Conservation (phyloP, 1,139 yeast species). For the Saccharomyces hybrid region DNA sequence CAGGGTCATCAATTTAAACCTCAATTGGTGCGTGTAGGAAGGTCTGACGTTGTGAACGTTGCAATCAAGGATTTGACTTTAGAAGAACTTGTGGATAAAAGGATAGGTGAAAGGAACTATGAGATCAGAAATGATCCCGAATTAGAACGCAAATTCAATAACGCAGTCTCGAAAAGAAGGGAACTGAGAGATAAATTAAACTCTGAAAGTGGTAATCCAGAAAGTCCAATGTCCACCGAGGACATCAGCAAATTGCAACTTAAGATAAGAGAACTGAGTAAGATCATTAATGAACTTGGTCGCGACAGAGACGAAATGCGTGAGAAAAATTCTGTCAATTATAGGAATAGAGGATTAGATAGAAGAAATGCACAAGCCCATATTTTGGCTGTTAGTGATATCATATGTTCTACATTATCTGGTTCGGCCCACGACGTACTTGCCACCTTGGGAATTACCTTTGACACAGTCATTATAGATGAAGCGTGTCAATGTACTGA, state of each 20-base stretch:
- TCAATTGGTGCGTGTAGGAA: slow-evolving; percentile 75
- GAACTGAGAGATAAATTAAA: slow-evolving; percentile 22
- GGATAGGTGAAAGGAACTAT: slow-evolving; percentile 41
- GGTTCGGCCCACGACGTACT: slow-evolving; percentile 91
- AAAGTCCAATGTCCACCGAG: slow-evolving; percentile 25
- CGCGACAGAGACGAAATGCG: slow-evolving; percentile 70
- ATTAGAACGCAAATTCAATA: slow-evolving; percentile 26
- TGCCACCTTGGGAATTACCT: slow-evolving; percentile 62
- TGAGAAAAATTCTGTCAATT: slow-evolving; percentile 58
- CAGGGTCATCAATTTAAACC: slow-evolving; percentile 57
- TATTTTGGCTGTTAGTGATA: slow-evolving; percentile 68
- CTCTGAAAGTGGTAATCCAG: slow-evolving; percentile 26
- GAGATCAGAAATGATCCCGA: slow-evolving; percentile 32
- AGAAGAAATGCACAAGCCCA: slow-evolving; percentile 66
- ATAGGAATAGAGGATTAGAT: slow-evolving; percentile 71
- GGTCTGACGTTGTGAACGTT: slow-evolving; percentile 80
- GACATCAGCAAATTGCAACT: slow-evolving; percentile 40
- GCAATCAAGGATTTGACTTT: slow-evolving; percentile 77
- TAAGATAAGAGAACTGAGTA: slow-evolving; percentile 48
- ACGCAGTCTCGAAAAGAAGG: slow-evolving; percentile 24
- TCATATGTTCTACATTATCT: slow-evolving; percentile 86
- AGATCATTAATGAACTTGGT: slow-evolving; percentile 60
- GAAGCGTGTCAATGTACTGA: slow-evolving; percentile 99
- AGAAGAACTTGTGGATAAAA: slow-evolving; percentile 77
- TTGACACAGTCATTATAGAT: slow-evolving; percentile 89